phyloP scores from a whole-genome alignment of 441 rosid species.

The Metrosideros polymorpha region DNA sequence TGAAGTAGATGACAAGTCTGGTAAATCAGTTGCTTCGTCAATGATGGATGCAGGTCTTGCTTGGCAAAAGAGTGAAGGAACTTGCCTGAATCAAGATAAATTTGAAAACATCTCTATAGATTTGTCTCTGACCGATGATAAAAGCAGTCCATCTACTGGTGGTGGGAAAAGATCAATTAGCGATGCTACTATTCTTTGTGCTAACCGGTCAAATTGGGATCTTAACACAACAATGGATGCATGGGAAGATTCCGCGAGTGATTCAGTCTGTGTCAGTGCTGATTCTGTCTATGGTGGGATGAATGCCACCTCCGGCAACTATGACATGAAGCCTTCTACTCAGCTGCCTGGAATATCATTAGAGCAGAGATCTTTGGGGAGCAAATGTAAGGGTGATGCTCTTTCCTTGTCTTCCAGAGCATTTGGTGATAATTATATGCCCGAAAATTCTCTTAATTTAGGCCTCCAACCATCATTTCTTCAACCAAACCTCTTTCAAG shows the following conservation, averaged over 20 bases:
- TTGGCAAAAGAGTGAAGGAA: conserved; percentile 14
- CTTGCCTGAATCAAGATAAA: conserved; percentile 14
- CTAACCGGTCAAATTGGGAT: conserved; percentile 72
- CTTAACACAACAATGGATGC: conserved; percentile 83
- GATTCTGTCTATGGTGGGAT: conserved; percentile 9
- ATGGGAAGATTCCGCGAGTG: conserved; percentile 47
- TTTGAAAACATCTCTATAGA: conserved; percentile 29
- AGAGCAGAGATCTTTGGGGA: background rate
- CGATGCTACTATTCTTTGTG: conserved; percentile 6
- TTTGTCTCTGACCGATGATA: conserved; percentile 44
- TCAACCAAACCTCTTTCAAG: conserved; percentile 14
- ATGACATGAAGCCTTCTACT: conserved; percentile 22
- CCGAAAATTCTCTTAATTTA: conserved; percentile 47
- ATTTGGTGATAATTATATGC: conserved; percentile 10
- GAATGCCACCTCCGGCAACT: conserved; percentile 4
- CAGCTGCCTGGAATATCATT: background rate
- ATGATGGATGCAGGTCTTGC: conserved; percentile 18
- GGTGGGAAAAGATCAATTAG: conserved; percentile 10
- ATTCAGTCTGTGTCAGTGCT: conserved; percentile 15
- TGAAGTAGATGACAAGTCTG: background rate
- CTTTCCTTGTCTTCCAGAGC: conserved; percentile 4
- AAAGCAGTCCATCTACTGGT: conserved; percentile 14
- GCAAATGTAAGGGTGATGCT: conserved; percentile 3
- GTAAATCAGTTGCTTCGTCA: conserved; percentile 5
- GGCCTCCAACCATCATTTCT: conserved; percentile 33